A percentile compares a stretch with the other conserved stretches of the same genome.
Conservation (phyloP, 2,329 filamentous ascomycete genomes). For the Colletotrichum lupini region DNA sequence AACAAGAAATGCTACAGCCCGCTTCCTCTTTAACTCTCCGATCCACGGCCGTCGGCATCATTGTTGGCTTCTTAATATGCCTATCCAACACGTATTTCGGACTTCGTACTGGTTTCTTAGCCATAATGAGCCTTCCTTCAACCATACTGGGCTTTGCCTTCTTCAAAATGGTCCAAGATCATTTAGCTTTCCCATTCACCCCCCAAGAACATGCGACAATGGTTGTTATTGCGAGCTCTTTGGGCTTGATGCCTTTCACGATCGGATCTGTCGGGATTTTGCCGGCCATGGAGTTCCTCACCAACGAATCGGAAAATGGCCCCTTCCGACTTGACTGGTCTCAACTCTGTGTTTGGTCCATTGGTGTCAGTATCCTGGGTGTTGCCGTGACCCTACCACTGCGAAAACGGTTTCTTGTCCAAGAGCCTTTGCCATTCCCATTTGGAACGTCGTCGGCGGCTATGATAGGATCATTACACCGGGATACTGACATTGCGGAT, state of each 20-base stretch:
- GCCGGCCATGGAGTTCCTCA: constrained; percentile 5
- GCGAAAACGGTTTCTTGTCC: neutral
- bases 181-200: neutral
- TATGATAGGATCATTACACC: neutral
- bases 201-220: neutral
- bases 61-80: neutral
- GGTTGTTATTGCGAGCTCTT: constrained; percentile 1
- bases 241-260: constrained; percentile 5
- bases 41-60: neutral
- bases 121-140: neutral
- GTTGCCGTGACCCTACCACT: neutral
- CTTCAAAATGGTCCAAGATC: neutral
- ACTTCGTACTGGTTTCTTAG: neutral
- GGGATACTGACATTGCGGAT: neutral
- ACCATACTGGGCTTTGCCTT: neutral
- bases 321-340: neutral
- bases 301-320: neutral
- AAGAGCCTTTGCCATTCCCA: constrained; percentile 3
- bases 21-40: neutral
- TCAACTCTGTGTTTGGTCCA: neutral
- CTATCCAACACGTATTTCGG: constrained; percentile 5
- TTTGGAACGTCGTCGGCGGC: constrained; percentile 8
- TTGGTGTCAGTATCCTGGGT: constrained; percentile 4
- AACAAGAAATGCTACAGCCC: neutral
- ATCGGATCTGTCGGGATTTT: constrained; percentile 2